Conservation (phyloP, 495 filamentous ascomycete genomes). For the Cairneyella variabilis region DNA sequence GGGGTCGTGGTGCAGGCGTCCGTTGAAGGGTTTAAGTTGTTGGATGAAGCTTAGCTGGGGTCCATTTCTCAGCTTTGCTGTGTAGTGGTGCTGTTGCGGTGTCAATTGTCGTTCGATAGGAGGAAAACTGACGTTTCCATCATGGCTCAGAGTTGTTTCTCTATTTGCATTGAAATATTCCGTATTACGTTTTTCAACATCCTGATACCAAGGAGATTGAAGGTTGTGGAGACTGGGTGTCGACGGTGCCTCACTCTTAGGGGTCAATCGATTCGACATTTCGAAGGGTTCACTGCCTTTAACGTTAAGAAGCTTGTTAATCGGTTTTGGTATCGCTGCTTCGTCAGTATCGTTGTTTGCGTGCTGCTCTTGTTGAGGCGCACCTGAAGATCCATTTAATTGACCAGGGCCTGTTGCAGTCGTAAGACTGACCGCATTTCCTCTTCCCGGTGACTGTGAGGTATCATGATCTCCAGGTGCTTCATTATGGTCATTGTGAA, state of each 20-base stretch:
- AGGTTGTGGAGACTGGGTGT: slow-evolving; percentile 25
- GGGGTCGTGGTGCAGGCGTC: slow-evolving; percentile 69
- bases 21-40: slow-evolving; percentile 69
- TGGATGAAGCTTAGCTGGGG: slow-evolving; percentile 66
- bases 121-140: neutral
- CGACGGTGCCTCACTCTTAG: neutral
- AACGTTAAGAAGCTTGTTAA: no score
- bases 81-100: slow-evolving; percentile 40
- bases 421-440: no score
- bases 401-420: no score
- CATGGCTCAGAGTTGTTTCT: neutral
- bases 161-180: slow-evolving; percentile 8
- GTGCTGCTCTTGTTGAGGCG: no score
- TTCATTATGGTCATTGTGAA: slow-evolving; percentile 11
- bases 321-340: no score
- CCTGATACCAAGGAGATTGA: slow-evolving; percentile 30
- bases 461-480: neutral
- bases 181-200: slow-evolving; percentile 12
- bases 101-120: neutral
- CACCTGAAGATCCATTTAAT: no score
- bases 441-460: no score
- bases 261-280: neutral
- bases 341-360: no score
- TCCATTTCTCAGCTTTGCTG: slow-evolving; percentile 49
- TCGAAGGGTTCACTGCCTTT: no score